These are phyloP conservation scores for Wickerhamiella dianesei DNA, from an alignment of 805 yeast genomes.

Conservation along the genomic window DNA sequence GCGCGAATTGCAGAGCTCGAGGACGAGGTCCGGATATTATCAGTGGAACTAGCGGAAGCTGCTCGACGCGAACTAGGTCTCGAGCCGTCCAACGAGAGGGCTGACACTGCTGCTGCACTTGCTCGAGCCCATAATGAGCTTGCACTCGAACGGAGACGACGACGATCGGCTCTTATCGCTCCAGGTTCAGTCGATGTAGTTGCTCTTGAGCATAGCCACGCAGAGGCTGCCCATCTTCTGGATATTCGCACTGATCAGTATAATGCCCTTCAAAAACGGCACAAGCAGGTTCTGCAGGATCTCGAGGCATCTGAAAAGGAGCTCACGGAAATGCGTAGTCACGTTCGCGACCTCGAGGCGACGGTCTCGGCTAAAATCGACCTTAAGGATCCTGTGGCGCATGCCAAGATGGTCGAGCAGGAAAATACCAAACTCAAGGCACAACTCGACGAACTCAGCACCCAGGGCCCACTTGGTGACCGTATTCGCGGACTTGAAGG, in stretches of 20 bases:
- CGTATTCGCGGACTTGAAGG: constrained; percentile 24
- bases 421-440: constrained; percentile 24
- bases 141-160: constrained; percentile 24
- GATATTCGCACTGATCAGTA: constrained; percentile 21
- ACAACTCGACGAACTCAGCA: constrained; percentile 22
- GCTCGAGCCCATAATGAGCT: constrained; percentile 22
- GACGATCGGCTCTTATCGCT: constrained; percentile 18
- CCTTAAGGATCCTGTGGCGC: constrained; percentile 21
- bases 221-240: constrained; percentile 23
- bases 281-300: constrained; percentile 18
- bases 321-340: not conserved
- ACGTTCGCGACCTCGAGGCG: constrained; percentile 4
- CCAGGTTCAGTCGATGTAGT: constrained; percentile 10
- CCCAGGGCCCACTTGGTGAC: constrained; percentile 25
- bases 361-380: constrained; percentile 13
- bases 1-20: constrained; percentile 17
- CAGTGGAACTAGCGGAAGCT: constrained; percentile 27
- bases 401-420: constrained; percentile 22
- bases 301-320: constrained; percentile 9
- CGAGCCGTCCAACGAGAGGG: constrained; percentile 4
- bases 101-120: constrained; percentile 12
- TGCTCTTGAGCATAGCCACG: constrained; percentile 21
- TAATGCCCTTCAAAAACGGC: constrained; percentile 18
- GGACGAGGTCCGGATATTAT: constrained; percentile 25
- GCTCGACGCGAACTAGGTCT: constrained; percentile 26